These are phyloP conservation scores for Boechera stricta DNA, from an alignment of 345 rosid genomes.

Conservation along the genomic window DNA sequence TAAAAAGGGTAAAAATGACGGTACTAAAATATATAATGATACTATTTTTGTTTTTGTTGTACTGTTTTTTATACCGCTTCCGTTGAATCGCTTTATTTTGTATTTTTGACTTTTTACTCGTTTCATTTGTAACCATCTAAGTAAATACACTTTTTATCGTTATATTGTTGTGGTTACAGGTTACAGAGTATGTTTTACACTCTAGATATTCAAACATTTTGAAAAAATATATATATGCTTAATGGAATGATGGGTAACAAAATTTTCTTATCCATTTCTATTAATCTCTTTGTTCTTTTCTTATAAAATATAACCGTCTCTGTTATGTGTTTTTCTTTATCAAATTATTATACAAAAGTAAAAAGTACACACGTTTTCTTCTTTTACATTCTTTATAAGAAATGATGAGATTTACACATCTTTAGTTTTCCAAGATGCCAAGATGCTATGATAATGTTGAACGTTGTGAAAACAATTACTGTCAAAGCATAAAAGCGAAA, in stretches of 20 bases:
- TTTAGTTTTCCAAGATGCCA: constrained; percentile 35
- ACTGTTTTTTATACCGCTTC: no score
- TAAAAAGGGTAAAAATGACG: no score
- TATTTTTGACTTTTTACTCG: no score
- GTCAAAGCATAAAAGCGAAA: constrained; percentile 35
- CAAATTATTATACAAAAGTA: constrained; percentile 27
- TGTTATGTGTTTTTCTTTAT: constrained; percentile 13
- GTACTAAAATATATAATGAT: no score
- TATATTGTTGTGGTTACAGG: no score
- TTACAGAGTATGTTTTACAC: no score
- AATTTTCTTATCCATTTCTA: not conserved
- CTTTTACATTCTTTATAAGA: constrained; percentile 40
- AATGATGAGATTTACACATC: constrained; percentile 22
- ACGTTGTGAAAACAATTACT: constrained; percentile 10
- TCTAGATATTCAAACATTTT: no score
- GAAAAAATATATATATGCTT: no score
- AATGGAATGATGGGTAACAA: not conserved
- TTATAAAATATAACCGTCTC: not conserved
- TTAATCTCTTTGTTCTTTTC: not conserved
- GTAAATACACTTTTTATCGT: no score
- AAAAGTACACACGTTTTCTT: constrained; percentile 30
- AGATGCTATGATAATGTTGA: constrained; percentile 19
- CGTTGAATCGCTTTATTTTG: no score
- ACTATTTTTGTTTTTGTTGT: no score
- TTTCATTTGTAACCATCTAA: no score